phyloP scores from a whole-genome alignment of 177 flowering plant species.

The Vitis hybrid region DNA sequence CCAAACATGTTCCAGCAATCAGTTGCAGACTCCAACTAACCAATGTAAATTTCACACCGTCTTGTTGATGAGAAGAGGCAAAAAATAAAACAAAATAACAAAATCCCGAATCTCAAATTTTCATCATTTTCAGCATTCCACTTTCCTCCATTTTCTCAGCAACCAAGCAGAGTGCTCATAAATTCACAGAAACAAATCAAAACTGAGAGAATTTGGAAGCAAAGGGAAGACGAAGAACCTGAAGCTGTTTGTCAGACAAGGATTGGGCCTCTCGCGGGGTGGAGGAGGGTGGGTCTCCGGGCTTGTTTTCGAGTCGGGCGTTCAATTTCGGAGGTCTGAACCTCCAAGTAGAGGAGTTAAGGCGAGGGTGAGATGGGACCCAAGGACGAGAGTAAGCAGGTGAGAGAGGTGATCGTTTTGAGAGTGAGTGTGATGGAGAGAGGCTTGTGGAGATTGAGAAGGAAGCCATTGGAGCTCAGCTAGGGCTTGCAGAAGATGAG shows the following conservation, averaged over 20 bases:
- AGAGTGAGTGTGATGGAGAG: constrained; percentile 15
- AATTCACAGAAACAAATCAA: not conserved
- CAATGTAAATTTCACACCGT: too few species aligned
- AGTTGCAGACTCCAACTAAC: too few species aligned
- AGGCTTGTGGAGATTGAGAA: constrained; percentile 23
- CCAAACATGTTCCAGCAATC: too few species aligned
- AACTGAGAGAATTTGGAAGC: not conserved
- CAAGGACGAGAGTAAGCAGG: not conserved
- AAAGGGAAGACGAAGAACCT: constrained; percentile 25
- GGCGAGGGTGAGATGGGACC: constrained; percentile 15
- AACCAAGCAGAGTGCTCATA: not conserved
- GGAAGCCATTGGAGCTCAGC: constrained; percentile 27
- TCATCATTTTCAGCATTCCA: too few species aligned
- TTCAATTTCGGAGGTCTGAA: constrained; percentile 24
- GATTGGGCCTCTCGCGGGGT: constrained; percentile 19
- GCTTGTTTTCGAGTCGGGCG: constrained; percentile 66
- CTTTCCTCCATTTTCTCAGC: too few species aligned
- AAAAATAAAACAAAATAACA: too few species aligned
- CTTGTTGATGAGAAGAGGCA: too few species aligned
- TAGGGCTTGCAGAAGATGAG: constrained; percentile 1
- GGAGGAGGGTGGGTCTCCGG: constrained; percentile 20
- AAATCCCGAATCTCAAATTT: too few species aligned
- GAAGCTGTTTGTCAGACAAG: constrained; percentile 31
- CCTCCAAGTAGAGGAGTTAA: constrained; percentile 18
- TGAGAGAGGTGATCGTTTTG: constrained; percentile 16